Conservation (phyloP, 139 green algal species). For the Nannochloris sp. region DNA sequence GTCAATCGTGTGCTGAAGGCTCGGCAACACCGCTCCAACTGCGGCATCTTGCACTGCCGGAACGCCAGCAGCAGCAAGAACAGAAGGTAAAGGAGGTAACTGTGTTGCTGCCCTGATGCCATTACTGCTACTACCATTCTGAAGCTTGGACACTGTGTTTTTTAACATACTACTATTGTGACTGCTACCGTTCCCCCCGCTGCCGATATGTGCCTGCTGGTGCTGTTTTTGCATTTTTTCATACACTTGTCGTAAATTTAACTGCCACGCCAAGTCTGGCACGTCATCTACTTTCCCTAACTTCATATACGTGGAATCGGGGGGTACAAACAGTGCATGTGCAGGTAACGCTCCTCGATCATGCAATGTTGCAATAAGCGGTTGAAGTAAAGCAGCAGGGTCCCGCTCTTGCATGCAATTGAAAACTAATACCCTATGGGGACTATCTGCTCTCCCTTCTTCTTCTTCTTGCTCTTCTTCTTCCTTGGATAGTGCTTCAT, state of each 20-base stretch:
- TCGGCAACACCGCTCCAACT: constrained; percentile 41
- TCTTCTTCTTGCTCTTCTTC: constrained; percentile 5
- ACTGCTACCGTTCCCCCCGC: too few species aligned
- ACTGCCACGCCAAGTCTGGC: constrained; percentile 52
- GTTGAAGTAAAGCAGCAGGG: constrained; percentile 61
- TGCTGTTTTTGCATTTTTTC: constrained; percentile 3
- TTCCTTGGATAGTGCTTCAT: not conserved
- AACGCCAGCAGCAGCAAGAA: not conserved
- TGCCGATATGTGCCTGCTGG: not conserved
- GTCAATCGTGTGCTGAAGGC: constrained; percentile 44
- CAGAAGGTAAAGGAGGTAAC: constrained; percentile 1
- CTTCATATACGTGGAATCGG: constrained; percentile 41
- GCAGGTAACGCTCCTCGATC: constrained; percentile 25
- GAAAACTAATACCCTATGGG: constrained; percentile 78
- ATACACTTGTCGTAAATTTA: constrained; percentile 40
- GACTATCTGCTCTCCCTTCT: constrained; percentile 6
- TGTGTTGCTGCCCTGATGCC: not conserved
- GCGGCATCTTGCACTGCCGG: not conserved
- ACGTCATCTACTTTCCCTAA: constrained; percentile 1
- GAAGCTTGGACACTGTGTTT: too few species aligned
- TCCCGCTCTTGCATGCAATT: constrained; percentile 90
- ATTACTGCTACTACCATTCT: too few species aligned
- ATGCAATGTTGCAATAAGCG: constrained; percentile 40
- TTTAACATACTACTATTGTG: too few species aligned
- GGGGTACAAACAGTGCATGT: constrained; percentile 66